Base-by-base conservation (phyloP, 1,284 basidiomycete species). In the Sanghuangporus weigelae region DNA sequence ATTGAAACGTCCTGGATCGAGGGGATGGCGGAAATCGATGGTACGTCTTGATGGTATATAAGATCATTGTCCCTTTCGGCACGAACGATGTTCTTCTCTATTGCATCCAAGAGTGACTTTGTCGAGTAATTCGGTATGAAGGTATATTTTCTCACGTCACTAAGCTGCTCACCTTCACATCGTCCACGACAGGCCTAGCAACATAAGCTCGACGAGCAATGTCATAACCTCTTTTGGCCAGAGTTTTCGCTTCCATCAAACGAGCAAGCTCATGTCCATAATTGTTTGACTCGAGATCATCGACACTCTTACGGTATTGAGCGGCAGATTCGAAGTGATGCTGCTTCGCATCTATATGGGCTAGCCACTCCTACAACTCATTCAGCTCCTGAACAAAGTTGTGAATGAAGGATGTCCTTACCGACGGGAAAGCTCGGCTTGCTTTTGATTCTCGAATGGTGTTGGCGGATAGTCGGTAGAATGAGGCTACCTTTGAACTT, bases 41-140 rank as follows among this genome's bases (percentile, higher is more conserved):
- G 95, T 0, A 97, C 83, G 53, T 93, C 87, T 63, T 94, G 84
- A 68, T 98, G 92, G 76, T 99, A 99, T 59, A 99, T 97, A 5
- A 98, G 79, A 73, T 98, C 93, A 71, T 99, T 99, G 74, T 99
- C 97, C 35, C 93, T 85, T 66, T 90, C 85, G 0, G 96, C 93
- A 14, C 93, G 83, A 2, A 79, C 75, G 21, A 94, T 73, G 42
- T 86, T 86, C 53, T 82, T 87, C 70, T 91, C 84, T 19, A 97
- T 79, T 21, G 80, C 86, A 70, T 92, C 85, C 16, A 86, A 73
- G 19, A 88, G 74, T 1, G 84, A 86, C 86, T 91, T 68, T 49
- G 48, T 38, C 67, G 67, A 10, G 67, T 31, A 63, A 60, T 26
- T 54, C 49, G 8, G 38, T 26, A 55, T 50, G 3, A 19, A 38